phyloP scores from a whole-genome alignment of 2,329 filamentous ascomycete genomes.

The Penicillium olsonii region DNA sequence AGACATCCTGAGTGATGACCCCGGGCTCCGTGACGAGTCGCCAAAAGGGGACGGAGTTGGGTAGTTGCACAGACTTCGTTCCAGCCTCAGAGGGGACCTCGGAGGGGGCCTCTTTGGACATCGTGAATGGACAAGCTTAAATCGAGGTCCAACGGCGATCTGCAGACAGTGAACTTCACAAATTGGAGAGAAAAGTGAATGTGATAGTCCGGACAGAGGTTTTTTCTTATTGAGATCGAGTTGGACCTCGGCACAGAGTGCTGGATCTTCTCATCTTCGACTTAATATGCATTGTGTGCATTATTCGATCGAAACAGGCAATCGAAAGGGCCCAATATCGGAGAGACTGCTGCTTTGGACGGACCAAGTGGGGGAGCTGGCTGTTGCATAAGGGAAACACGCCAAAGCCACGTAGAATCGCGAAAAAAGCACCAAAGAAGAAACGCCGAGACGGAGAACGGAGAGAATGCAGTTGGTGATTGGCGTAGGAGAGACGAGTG shows the following conservation, averaged over 20 bases:
- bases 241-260: neutral
- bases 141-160: neutral
- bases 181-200: neutral
- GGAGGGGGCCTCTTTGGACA: slow-evolving; percentile 13
- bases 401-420: neutral
- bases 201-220: neutral
- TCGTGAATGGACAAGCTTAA: slow-evolving; percentile 1
- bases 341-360: slow-evolving; percentile 3
- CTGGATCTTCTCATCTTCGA: neutral
- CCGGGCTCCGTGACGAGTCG: slow-evolving; percentile 35
- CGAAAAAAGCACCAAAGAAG: neutral
- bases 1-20: slow-evolving; percentile 37
- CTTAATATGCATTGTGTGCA: neutral
- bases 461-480: neutral
- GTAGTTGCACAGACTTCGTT: slow-evolving; percentile 11
- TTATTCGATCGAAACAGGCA: neutral
- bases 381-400: neutral
- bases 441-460: neutral
- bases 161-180: neutral
- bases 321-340: neutral
- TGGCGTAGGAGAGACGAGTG: neutral
- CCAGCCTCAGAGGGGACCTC: slow-evolving; percentile 8
- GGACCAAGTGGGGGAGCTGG: neutral
- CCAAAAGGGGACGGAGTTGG: slow-evolving; percentile 36
- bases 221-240: neutral